Conservation (phyloP, 306 rosid species). For the Crataegus laevigata region DNA sequence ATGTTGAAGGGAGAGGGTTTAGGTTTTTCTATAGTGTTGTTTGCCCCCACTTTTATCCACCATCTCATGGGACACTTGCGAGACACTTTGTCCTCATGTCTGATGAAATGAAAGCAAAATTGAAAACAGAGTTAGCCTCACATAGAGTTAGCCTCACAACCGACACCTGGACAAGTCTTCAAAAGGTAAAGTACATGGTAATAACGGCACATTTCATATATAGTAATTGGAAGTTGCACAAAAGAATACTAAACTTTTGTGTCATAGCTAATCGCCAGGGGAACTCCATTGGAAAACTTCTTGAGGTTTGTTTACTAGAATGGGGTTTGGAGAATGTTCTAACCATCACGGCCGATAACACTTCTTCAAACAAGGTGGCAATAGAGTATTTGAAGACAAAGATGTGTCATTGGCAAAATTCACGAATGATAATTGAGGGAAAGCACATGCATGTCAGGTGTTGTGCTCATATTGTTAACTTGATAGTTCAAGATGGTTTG, state of each 20-base stretch:
- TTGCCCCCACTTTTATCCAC: background rate
- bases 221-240: background rate
- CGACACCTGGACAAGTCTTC: background rate
- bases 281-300: background rate
- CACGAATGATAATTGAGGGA: too few relatives aligned
- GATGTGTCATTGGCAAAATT: background rate
- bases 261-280: background rate
- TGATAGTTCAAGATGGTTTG: too few relatives aligned
- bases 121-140: background rate
- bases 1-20: background rate
- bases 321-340: background rate
- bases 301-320: background rate
- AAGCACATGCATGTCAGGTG: too few relatives aligned
- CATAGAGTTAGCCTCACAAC: background rate
- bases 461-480: too few relatives aligned
- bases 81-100: background rate
- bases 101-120: background rate
- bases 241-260: background rate
- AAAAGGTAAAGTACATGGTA: background rate
- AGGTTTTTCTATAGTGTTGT: background rate
- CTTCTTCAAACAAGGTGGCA: background rate
- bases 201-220: background rate
- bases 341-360: background rate
- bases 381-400: background rate
- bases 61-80: background rate